Percentiles rank a stretch among this genome's conserved stretches.
These are phyloP conservation scores for Camelina laxa DNA, from an alignment of 345 rosid species.

Conservation along the genomic window DNA sequence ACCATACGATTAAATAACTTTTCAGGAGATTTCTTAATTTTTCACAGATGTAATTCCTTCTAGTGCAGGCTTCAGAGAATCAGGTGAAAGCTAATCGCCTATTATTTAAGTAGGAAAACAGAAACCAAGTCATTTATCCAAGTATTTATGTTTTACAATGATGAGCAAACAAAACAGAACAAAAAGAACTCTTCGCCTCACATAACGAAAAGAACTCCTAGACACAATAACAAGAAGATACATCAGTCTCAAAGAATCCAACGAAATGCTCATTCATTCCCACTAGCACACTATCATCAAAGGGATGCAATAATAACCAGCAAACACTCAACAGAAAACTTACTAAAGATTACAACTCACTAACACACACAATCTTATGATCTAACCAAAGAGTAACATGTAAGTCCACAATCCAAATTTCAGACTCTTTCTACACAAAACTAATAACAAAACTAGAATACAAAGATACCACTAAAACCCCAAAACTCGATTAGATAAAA, in stretches of 20 bases:
- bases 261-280: constrained; percentile 4
- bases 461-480: neutral
- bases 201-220: constrained; percentile 90
- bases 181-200: too few relatives aligned
- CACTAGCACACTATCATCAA: constrained; percentile 21
- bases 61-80: constrained; percentile 56
- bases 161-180: too few relatives aligned
- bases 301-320: too few relatives aligned
- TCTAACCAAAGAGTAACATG: constrained; percentile 3
- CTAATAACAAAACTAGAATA: constrained; percentile 4
- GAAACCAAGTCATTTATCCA: neutral
- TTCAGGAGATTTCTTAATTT: constrained; percentile 23
- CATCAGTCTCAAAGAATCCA: neutral
- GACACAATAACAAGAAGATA: constrained; percentile 3
- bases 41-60: constrained; percentile 66
- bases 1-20: neutral
- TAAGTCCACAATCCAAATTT: neutral
- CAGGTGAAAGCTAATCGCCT: constrained; percentile 66
- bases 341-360: constrained; percentile 40
- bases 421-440: constrained; percentile 12
- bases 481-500: neutral
- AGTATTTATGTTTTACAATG: neutral
- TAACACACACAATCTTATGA: constrained; percentile 11
- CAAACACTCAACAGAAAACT: too few relatives aligned
- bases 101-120: constrained; percentile 18